Conservation (phyloP, 495 filamentous ascomycete genomes). For the Podospora comata region DNA sequence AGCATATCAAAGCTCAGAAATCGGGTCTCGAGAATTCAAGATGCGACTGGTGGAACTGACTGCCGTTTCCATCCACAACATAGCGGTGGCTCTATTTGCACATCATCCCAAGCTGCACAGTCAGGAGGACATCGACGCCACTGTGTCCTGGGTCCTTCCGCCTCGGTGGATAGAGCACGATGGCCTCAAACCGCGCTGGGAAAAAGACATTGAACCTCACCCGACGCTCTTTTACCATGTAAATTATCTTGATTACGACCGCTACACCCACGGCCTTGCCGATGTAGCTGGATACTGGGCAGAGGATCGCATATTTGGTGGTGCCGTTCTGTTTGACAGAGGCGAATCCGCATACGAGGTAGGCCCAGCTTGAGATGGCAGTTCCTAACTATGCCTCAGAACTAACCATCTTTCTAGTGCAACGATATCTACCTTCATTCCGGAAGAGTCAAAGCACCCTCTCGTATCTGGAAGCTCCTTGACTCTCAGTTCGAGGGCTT, state of each 20-base stretch:
- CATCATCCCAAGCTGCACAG: constrained; percentile 8
- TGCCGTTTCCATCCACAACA: constrained; percentile 2
- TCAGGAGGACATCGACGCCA: constrained; percentile 10
- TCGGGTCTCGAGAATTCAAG: constrained; percentile 13
- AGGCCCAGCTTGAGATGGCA: neutral
- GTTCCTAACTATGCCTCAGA: no score
- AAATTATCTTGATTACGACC: constrained; percentile 11
- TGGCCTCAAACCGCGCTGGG: neutral
- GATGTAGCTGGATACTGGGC: constrained; percentile 19
- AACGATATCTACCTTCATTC: constrained; percentile 13
- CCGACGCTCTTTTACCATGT: constrained; percentile 12
- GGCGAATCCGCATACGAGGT: constrained; percentile 11
- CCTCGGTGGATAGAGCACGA: neutral
- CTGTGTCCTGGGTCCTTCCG: constrained; percentile 9
- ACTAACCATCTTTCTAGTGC: constrained; percentile 1
- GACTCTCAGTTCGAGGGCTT: constrained; percentile 7
- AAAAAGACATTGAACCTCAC: neutral
- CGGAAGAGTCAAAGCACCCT: neutral
- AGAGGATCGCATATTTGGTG: constrained; percentile 14
- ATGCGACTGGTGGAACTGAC: constrained; percentile 14
- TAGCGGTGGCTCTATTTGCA: constrained; percentile 10
- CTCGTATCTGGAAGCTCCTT: constrained; percentile 11
- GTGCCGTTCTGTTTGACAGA: constrained; percentile 5
- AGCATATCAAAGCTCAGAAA: neutral
- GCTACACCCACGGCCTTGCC: constrained; percentile 5